Conservation (phyloP, 2,329 filamentous ascomycete genomes). For the Penicillium palitans region DNA sequence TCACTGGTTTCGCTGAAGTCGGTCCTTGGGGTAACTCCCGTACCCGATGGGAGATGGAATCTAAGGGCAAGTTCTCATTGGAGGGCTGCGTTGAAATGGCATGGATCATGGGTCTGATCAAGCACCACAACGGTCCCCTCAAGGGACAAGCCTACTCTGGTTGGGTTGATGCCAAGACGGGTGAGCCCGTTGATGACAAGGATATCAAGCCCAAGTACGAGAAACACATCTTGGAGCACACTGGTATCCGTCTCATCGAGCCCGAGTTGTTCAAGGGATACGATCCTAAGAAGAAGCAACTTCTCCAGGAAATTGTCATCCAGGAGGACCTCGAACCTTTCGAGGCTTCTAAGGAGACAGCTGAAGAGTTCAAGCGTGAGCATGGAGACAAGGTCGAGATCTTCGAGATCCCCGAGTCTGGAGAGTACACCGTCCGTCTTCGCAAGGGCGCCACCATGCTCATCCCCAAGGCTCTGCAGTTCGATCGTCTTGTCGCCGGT, state of each 20-base stretch:
- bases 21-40: slow-evolving; percentile 95
- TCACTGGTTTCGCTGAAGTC: slow-evolving; percentile 87
- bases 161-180: slow-evolving; percentile 91
- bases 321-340: slow-evolving; percentile 97
- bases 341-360: slow-evolving; percentile 94
- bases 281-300: slow-evolving; percentile 97
- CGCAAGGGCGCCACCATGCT: slow-evolving; percentile 93
- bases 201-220: slow-evolving; percentile 98
- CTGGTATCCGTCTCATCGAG: slow-evolving; percentile 95
- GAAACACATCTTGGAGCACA: slow-evolving; percentile 93
- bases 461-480: slow-evolving; percentile 95
- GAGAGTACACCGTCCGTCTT: slow-evolving; percentile 90
- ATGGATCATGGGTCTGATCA: slow-evolving; percentile 99
- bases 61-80: slow-evolving; percentile 91
- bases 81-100: slow-evolving; percentile 99
- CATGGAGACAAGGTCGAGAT: slow-evolving; percentile 97
- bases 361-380: slow-evolving; percentile 94
- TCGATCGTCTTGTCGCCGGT: slow-evolving; percentile 94
- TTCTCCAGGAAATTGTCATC: slow-evolving; percentile 96
- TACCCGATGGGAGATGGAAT: slow-evolving; percentile 99
- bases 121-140: slow-evolving; percentile 93
- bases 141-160: slow-evolving; percentile 97
- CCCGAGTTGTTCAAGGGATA: slow-evolving; percentile 96
- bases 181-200: slow-evolving; percentile 95
- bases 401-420: slow-evolving; percentile 90